Evolutionary conservation across 495 filamentous ascomycete genomes (phyloP), one percentile per base, ranked within the genome.

Genomic region (Jackrogersella minutella): DNA sequence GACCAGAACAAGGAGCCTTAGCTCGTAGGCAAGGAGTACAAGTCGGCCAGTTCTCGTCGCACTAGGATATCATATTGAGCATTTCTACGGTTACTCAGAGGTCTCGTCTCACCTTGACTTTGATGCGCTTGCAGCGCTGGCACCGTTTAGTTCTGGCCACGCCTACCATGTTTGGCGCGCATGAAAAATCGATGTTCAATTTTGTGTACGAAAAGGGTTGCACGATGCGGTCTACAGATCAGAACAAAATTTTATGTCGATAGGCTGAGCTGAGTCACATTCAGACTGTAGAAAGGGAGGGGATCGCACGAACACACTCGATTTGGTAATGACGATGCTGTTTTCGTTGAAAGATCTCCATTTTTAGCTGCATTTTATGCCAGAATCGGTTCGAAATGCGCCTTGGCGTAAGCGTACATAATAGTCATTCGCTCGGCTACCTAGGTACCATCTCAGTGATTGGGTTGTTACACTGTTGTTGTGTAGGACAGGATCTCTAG

Each of bases 1-100:
- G 59, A 2, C 66, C 66, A 14, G 59, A 64, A 13, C 66, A 69
- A 1, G 28, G 6, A 7, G 55, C 47, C 14, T 58, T 53, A 8
- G 65, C 65, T 26, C 55, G 54, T 6, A 56, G 1, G 31, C 66
- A 69, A 16, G 66, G 66, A 2, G 66, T 64, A 43, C 59, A 69
- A 28, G 47, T 64, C 7, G 66, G 66, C 66, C 66, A 69, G 6
- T 47, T 69, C 41, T 69, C 66, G 28, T 69, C 66, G 19, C 66
- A 69, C 66, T 68, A 26, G 1, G 21, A 21, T 17, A 10, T 4
- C 6, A 37, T 19, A 46, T 1, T 28, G 9, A 30, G 16, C 17
- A 54, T 30, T 37, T 26, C 26, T 24, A 54, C 19, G 9, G 26
- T 21, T 1, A 26, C 19, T 16, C 24, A 16, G n/a, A 7, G 17